These are phyloP conservation scores for Alternaria longipes DNA, from an alignment of 2,329 filamentous ascomycete genomes.

Conservation along the genomic window DNA sequence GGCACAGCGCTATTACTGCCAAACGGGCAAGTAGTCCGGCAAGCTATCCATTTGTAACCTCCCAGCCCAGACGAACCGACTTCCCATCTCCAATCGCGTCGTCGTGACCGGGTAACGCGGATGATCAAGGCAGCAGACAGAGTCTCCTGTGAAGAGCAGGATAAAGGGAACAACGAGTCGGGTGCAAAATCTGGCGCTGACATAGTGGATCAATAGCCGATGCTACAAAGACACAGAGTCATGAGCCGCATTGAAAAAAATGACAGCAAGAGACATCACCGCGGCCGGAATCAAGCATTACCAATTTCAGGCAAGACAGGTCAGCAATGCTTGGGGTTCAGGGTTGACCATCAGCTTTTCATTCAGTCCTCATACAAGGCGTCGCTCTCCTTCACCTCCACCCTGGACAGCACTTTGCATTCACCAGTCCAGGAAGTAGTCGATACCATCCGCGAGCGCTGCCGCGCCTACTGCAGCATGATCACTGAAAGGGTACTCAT, in stretches of 20 bases:
- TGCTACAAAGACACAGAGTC: neutral
- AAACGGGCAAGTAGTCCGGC: slow-evolving; percentile 17
- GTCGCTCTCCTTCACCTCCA: neutral
- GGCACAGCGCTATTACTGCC: slow-evolving; percentile 6
- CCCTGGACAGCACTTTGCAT: slow-evolving; percentile 3
- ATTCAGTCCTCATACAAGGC: neutral
- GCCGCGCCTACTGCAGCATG: slow-evolving; percentile 42
- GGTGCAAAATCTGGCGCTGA: neutral
- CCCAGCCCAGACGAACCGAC: slow-evolving; percentile 1
- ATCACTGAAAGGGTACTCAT: slow-evolving; percentile 45
- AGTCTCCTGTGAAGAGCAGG: neutral
- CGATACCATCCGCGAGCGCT: slow-evolving; percentile 43
- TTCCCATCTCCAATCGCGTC: neutral
- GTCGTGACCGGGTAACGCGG: slow-evolving; percentile 13
- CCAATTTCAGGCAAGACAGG: neutral
- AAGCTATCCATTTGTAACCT: slow-evolving; percentile 3
- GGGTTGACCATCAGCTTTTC: neutral
- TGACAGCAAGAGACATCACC: neutral
- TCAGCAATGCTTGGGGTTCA: neutral
- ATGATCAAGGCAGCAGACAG: neutral
- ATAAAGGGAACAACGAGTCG: neutral
- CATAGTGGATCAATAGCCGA: neutral
- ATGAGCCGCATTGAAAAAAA: neutral
- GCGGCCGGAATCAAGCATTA: neutral
- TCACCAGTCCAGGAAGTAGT: slow-evolving; percentile 47